phyloP scores from a whole-genome alignment of 495 filamentous ascomycete genomes.

The Neurospora tetrasperma region DNA sequence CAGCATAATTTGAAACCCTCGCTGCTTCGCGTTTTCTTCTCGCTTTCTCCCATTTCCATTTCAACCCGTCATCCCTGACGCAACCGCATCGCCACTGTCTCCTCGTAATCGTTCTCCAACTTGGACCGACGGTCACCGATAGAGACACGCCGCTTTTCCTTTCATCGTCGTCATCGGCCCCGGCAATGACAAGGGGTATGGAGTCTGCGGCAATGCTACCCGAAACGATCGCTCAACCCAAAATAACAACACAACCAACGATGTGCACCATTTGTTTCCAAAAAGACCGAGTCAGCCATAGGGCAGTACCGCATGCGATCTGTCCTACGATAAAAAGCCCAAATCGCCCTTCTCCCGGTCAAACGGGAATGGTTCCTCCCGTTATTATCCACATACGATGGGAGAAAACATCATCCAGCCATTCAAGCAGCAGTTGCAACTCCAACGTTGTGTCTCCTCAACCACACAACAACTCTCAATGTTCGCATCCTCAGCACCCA shows the following conservation, averaged over 20 bases:
- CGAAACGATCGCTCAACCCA: not conserved
- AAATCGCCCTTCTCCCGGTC: not conserved
- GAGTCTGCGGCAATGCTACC: not conserved
- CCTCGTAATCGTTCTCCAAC: not conserved
- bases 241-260: not conserved
- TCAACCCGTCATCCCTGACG: not conserved
- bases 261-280: not conserved
- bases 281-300: not conserved
- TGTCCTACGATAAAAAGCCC: not conserved
- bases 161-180: not conserved
- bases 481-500: not conserved
- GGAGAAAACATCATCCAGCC: not conserved
- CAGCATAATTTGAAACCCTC: not conserved
- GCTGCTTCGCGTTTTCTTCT: not conserved
- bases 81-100: not conserved
- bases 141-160: not conserved
- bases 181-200: not conserved
- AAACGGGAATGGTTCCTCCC: not conserved
- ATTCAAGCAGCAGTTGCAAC: not conserved
- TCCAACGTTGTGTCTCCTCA: not conserved
- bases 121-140: not conserved
- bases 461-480: not conserved
- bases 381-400: not conserved
- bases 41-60: not conserved
- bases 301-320: not conserved